Evolutionary conservation across 225 moss, liverwort and hornwort species (phyloP).

Genomic region (Climacium dendroides): DNA sequence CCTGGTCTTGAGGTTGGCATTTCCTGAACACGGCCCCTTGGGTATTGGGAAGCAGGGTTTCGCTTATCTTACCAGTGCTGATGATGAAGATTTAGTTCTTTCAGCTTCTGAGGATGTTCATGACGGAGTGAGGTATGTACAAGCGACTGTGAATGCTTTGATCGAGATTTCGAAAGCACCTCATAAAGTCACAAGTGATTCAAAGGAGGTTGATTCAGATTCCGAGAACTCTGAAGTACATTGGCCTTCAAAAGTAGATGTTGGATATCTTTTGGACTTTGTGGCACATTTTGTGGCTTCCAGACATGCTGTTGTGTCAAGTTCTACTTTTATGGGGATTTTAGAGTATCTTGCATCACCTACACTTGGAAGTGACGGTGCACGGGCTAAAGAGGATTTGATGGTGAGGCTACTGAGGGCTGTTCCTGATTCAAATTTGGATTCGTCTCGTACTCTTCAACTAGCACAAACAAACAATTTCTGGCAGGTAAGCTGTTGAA

Average conservation of each 20-base stretch:
- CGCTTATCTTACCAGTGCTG: constrained; percentile 42
- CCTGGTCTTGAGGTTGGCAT: constrained; percentile 71
- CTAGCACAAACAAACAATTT: constrained; percentile 55
- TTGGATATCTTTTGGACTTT: constrained; percentile 68
- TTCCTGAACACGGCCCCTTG: constrained; percentile 80
- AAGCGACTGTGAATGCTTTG: constrained; percentile 73
- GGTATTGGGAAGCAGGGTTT: constrained; percentile 80
- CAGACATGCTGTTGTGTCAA: constrained; percentile 72
- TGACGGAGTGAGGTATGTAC: constrained; percentile 70
- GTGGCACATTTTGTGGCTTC: constrained; percentile 87
- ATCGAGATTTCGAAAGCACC: constrained; percentile 47
- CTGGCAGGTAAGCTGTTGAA: constrained; percentile 65
- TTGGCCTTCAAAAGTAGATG: constrained; percentile 61
- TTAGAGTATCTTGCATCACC: constrained; percentile 66
- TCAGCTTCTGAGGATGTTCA: constrained; percentile 32
- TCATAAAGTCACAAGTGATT: neutral
- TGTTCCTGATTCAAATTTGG: constrained; percentile 68
- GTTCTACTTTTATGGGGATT: constrained; percentile 55
- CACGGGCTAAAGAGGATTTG: constrained; percentile 62
- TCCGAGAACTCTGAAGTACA: neutral
- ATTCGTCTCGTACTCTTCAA: constrained; percentile 49
- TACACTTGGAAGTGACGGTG: constrained; percentile 5
- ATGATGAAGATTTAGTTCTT: constrained; percentile 22
- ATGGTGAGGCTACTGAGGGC: constrained; percentile 75
- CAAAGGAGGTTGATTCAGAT: neutral